Evolutionary conservation across 495 filamentous ascomycete species (phyloP), one percentile per base, ranked within the genome.

Genomic region (Penicillium cataractarum): DNA sequence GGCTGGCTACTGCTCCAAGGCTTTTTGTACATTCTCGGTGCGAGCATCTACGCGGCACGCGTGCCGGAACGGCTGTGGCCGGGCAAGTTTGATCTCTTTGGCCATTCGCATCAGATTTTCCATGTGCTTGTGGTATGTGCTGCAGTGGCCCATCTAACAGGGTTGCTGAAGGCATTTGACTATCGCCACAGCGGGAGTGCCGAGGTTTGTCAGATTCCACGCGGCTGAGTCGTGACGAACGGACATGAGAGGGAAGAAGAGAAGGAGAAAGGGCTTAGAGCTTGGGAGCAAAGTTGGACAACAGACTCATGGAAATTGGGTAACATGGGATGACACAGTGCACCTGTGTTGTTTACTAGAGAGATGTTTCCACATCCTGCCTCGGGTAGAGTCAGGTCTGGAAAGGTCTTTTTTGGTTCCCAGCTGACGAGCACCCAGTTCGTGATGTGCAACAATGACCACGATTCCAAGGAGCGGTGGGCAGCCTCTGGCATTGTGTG

Each of bases 1-100:
- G 81, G 77, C 48, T 97, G 91, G 92, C 77, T 96, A n/a, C 70
- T 92, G 2, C 66, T 86, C 4, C 89, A 98, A 71, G 95, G 94
- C 2, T 80, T 83, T 42, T 69, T 98, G 48, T 98, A 99, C 78
- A 89, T 98, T 31, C 74, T 90, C 26, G 95, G 96, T 9, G 95
- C 95, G 9, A 85, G 80, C 27, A 80, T 98, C 32, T 97, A 97
- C 74, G 93, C 91, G 24, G 80, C 82, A 58, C 80, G 83, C 9
- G 73, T 84, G 52, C 83, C 83, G 19, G 83, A 85, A 64, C 73
- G 81, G 48, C 68, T 82, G 48, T 59, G 61, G 39, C 83, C 82
- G 10, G 81, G 82, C n/a, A 72, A 67, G 29, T 89, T 87, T 66
- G 86, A 89, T 71, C 78, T 88, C 40, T 82, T 80, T 68, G 86